Conservation (phyloP, 345 rosid genomes). For the Anacardium occidentale region DNA sequence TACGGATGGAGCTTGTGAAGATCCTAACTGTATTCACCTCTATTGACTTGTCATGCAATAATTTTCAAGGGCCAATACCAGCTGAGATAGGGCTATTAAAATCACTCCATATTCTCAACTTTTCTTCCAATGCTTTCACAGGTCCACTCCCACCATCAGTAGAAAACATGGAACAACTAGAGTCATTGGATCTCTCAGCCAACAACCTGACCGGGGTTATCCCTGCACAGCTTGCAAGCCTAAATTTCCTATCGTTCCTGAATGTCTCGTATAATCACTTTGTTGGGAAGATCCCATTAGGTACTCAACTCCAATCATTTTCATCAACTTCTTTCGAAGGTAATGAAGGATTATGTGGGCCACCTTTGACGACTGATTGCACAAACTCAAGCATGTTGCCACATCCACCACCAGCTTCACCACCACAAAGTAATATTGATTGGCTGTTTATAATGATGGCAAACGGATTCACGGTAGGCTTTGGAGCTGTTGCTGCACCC, state of each 20-base stretch:
- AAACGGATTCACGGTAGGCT: too few species aligned
- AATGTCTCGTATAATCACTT: conserved; percentile 36
- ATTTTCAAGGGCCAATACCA: conserved; percentile 36
- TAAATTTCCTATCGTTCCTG: conserved; percentile 32
- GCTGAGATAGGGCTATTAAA: conserved; percentile 17
- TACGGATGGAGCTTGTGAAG: conserved; percentile 32
- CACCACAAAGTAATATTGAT: too few species aligned
- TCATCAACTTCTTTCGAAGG: too few species aligned
- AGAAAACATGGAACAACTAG: conserved; percentile 20
- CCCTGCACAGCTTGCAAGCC: conserved; percentile 21
- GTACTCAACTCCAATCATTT: too few species aligned
- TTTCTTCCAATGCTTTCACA: conserved; percentile 31
- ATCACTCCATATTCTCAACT: conserved; percentile 25
- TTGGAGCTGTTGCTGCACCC: too few species aligned
- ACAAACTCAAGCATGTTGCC: too few species aligned
- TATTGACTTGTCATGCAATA: conserved; percentile 33
- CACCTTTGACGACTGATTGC: too few species aligned
- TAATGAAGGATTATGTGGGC: too few species aligned
- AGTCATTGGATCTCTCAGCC: conserved; percentile 36
- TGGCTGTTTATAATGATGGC: too few species aligned
- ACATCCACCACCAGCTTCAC: too few species aligned
- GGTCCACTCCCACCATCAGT: conserved; percentile 26
- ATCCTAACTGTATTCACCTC: conserved; percentile 42
- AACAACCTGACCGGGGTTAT: conserved; percentile 24
- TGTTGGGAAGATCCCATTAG: too few species aligned